Evolutionary conservation across 176 grass and related monocot genomes (phyloP), one percentile per base, ranked within the genome.

Genomic region (Juncus inflexus): DNA sequence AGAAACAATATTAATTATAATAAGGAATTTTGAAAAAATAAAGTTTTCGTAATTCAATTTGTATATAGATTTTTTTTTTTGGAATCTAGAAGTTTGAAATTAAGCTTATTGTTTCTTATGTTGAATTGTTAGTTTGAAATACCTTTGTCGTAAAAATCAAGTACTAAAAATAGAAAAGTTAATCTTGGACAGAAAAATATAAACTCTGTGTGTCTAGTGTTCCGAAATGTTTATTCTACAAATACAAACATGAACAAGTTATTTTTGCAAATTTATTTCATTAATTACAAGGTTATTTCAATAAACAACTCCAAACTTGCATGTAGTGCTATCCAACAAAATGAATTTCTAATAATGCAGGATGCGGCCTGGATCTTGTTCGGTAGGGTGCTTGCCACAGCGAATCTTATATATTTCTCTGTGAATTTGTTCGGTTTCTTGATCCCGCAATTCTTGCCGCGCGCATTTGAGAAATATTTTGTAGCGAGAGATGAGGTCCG

Each of bases 401-500:
- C 79, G 0, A 96, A 96, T 67, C 61, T 96, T 4, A 2, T 81
- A 12, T 96, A 91, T 61, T 96, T 91, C 84, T 91, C 82, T 42
- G 37, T 70, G 47, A 96, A 96, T 66, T 77, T 96, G 8, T 75
- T 91, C 47, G 87, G 64, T 19, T 96, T 96, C 77, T 72, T 96
- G 15, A 91, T 96, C 13, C 92, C 92, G 6, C 76, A 35, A 39
- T 96, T 91, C 60, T 64, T 96, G 3, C 84, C 92, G 0, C 62
- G 81, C 6, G 84, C 92, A 0, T 97, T 97, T 66, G 87, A 91
- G 14, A 86, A 61, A 59, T 97, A 97, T 64, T 97, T 91, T 70
- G 81, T 58, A n/a, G 76, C 82, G 74, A 65, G 74, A 5, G 74
- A 86, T 9, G 82, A 85, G 69, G 60, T 41, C 3, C 38, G 12